A percentile compares a stretch with the other conserved stretches of the same genome.
Conservation (phyloP, 805 yeast species). For the Cyberlindnera subsufficiens region DNA sequence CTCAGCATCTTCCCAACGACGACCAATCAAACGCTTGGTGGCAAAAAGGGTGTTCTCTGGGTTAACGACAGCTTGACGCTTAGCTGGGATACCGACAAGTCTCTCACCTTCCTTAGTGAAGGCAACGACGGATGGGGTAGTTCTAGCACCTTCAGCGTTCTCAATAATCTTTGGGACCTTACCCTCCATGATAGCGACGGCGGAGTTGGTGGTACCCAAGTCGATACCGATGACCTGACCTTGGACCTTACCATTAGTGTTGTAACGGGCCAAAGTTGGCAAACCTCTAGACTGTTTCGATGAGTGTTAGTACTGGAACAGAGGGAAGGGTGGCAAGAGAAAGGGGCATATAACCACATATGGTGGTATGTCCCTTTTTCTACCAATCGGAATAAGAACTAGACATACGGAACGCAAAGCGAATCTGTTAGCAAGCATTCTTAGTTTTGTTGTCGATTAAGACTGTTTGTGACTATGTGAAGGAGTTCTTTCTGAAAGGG, state of each 20-base stretch:
- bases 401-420: conserved; percentile 22
- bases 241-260: conserved; percentile 42
- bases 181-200: conserved; percentile 54
- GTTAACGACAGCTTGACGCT: conserved; percentile 73
- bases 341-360: background rate
- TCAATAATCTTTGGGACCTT: conserved; percentile 63
- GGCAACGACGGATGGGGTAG: conserved; percentile 55
- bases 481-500: too few relatives aligned
- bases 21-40: conserved; percentile 77
- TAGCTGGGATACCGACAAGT: conserved; percentile 68
- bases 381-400: background rate
- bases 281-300: conserved; percentile 11
- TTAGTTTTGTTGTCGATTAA: conserved; percentile 1
- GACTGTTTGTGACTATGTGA: too few relatives aligned
- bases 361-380: background rate
- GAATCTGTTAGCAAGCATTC: conserved; percentile 24
- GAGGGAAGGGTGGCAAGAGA: background rate
- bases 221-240: conserved; percentile 70
- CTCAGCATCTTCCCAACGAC: conserved; percentile 63
- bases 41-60: conserved; percentile 78
- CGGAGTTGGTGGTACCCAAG: conserved; percentile 83
- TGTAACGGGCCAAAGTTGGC: conserved; percentile 35
- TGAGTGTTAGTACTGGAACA: conserved; percentile 10
- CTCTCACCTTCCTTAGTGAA: conserved; percentile 46
- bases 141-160: conserved; percentile 74